These are phyloP conservation scores for Cinnamomum chago DNA, from an alignment of 164 flowering plant genomes.

Conservation along the genomic window DNA sequence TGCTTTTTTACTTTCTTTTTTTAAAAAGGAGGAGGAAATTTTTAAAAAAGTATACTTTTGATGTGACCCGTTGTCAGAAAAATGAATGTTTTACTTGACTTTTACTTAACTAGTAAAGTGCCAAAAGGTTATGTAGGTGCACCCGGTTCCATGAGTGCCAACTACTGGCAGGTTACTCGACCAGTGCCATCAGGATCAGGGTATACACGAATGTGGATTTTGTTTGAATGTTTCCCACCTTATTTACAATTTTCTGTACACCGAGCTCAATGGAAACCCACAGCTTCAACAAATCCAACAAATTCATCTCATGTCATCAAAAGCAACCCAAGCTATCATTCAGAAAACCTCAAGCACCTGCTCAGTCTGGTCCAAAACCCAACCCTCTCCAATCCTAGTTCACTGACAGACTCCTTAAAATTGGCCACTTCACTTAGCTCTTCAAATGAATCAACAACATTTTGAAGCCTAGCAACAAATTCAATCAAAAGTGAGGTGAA, in stretches of 20 bases:
- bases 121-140: too few relatives aligned
- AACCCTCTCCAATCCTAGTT: constrained; percentile 15
- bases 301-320: not conserved
- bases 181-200: not conserved
- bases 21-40: too few relatives aligned
- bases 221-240: too few relatives aligned
- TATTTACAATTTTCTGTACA: not conserved
- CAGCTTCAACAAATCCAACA: not conserved
- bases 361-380: constrained; percentile 38
- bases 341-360: constrained; percentile 12
- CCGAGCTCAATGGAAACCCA: not conserved
- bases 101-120: too few relatives aligned
- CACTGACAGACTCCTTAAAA: constrained; percentile 55
- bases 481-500: constrained; percentile 83
- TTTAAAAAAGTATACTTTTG: too few relatives aligned
- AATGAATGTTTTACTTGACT: too few relatives aligned
- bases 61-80: too few relatives aligned
- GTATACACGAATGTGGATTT: not conserved
- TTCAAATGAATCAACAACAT: constrained; percentile 67
- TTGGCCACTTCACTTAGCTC: constrained; percentile 69
- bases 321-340: constrained; percentile 4
- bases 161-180: too few relatives aligned
- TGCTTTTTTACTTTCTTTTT: too few relatives aligned
- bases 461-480: constrained; percentile 93
- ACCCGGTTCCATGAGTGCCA: too few relatives aligned